Evolutionary conservation across 2,329 filamentous ascomycete genomes (phyloP).

Genomic region (Sclerotinia borealis): DNA sequence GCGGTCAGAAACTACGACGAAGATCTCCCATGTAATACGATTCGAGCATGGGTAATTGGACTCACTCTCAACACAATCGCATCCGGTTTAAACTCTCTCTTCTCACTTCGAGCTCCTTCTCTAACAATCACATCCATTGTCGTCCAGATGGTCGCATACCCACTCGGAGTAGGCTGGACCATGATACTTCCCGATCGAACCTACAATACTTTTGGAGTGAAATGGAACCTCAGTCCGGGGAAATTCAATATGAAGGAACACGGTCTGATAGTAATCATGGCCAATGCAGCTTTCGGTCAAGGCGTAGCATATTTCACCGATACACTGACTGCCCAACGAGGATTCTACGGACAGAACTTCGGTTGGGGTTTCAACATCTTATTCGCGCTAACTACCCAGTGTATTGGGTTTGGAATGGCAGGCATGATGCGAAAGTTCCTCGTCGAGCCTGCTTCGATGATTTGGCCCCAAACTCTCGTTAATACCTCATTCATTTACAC

Average conservation of each 20-base stretch:
- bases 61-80: slow-evolving; percentile 29
- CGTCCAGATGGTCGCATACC: slow-evolving; percentile 28
- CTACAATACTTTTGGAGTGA: slow-evolving; percentile 36
- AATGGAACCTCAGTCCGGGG: slow-evolving; percentile 49
- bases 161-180: slow-evolving; percentile 45
- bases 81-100: slow-evolving; percentile 27
- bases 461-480: slow-evolving; percentile 46
- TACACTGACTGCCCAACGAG: slow-evolving; percentile 62
- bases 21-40: slow-evolving; percentile 58
- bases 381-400: slow-evolving; percentile 53
- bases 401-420: slow-evolving; percentile 58
- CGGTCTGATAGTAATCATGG: slow-evolving; percentile 59
- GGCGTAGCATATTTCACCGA: slow-evolving; percentile 62
- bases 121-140: slow-evolving; percentile 39
- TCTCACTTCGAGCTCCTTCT: slow-evolving; percentile 27
- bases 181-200: slow-evolving; percentile 21
- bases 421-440: slow-evolving; percentile 53
- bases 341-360: slow-evolving; percentile 68
- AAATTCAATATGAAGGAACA: slow-evolving; percentile 67
- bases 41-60: slow-evolving; percentile 52
- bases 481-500: slow-evolving; percentile 17
- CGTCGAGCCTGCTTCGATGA: slow-evolving; percentile 55
- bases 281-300: slow-evolving; percentile 30
- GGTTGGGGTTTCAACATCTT: slow-evolving; percentile 53
- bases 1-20: slow-evolving; percentile 43